Base-by-base conservation (phyloP, 148 eudicot genomes). In the Vaccinium vitisidaea region DNA sequence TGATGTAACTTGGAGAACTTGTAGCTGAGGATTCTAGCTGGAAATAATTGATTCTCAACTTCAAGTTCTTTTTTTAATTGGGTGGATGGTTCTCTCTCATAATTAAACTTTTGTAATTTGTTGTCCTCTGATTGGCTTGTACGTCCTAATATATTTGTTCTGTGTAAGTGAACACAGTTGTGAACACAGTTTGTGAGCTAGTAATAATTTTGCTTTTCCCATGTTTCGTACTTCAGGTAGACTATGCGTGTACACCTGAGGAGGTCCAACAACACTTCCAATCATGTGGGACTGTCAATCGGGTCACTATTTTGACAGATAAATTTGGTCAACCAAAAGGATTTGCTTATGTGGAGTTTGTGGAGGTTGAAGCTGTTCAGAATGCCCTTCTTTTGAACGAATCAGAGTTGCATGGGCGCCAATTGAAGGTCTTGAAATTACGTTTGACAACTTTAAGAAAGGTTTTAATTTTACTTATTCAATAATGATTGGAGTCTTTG, bases 221-320 rank as follows among this genome's bases (percentile, higher is more conserved):
- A 9, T 16, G 59, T 58, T 23, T 71, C 80, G 21, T 67, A 80
- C 61, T 63, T 32, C 87, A 92, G 95, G 95, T 92, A 84, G 95
- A 92, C 85, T 92, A 92, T 86, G 92, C 89, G 50, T 92, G 95
- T 83, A 92, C 95, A 21, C 95, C 95, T 16, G 95, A 92, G 82
- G 95, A 92, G 86, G 95, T 92, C 81, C 95, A 92, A 87, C 93
- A 90, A 83, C 95, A 92, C 83, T 92, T 92, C 75, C 95, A 92
- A 83, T 91, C 95, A 18, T 92, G 95, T 86, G 95, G 95, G 84
- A 92, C 95, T 12, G 95, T 92, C 49, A 92, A 92, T 81, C 86
- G 95, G 58, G 93, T 92, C 53, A 92, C 95, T 54, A 92, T 92
- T 71, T 87, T 92, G 84, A 90, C 95, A 2, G 95, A 92, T 86